Evolutionary conservation across 768 basidiomycete genomes (phyloP), one percentile per base, ranked within the genome.

Genomic region (Suillus subalutaceus): DNA sequence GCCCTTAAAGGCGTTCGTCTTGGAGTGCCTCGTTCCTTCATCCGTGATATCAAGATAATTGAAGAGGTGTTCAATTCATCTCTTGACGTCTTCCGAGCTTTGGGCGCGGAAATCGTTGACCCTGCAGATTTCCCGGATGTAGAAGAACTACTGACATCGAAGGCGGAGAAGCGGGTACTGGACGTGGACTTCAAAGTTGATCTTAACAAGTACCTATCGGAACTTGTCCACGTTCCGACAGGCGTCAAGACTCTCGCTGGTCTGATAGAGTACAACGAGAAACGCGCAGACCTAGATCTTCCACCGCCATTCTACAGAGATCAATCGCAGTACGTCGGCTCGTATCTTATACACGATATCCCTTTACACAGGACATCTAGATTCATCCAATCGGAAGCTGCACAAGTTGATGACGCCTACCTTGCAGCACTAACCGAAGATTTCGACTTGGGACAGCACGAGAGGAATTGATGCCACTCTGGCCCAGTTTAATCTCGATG

Each of bases 241-340:
- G 86, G 87, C 3, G 88, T 90, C 35, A 79, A 80, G 46, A 85
- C 70, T 38, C 80, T 90, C 7, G 86, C 83, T 13, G 86, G 88
- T 52, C 69, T 90, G 41, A 89, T 90, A 56, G 72, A 73, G 37
- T 90, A 88, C 77, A 84, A 90, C 71, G 74, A 81, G 44, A 80
- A 77, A 6, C 82, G 90, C 67, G 79, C 85, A 6, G 76, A 79
- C 7, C 73, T 85, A 20, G 87, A 90, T 69, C 70, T 79, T 8
- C 71, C 77, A 10, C 40, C 77, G 48, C 77, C 79, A 3, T 77
- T 76, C 68, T 80, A 77, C 56, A 72, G 71, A 9, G 74, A 75
- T 40, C 81, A 82, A 66, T 79, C 78, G 13, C 71, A 75, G 82
- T 74, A 57, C 13, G 73, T 76, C 8, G 68, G 16, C n/a, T 32